Evolutionary conservation across 2,329 filamentous ascomycete species (phyloP), one percentile per base, ranked within the genome.

Genomic region (Tetracladium maxilliforme): DNA sequence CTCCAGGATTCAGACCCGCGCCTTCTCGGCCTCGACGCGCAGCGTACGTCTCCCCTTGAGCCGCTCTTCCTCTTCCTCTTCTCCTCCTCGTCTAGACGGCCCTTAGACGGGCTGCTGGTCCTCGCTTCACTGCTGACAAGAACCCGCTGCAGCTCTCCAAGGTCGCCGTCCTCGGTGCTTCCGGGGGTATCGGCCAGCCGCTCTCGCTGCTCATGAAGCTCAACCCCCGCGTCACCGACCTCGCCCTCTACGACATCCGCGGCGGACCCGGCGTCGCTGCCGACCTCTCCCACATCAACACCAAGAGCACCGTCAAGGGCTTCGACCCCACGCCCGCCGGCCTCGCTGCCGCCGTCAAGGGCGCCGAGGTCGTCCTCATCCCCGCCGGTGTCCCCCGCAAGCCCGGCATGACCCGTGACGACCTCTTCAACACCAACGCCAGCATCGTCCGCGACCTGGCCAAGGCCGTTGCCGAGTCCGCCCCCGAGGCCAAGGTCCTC

Each of bases 361-460:
- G 70, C 51, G 65, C 84, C 48, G 84, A 95, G 60, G 75, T 98
- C 44, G 82, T 98, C 49, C 73, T 98, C 51, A 95, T 98, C 57
- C 90, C 90, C 49, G 90, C 90, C 48, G 90, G 90, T 69, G 87
- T 98, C 41, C 90, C 90, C 51, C 84, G 90, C 64, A 47, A 94
- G 74, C 90, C 90, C 54, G 90, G 90, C 62, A 98, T 98, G 90
- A 92, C 81, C 63, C 86, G 90, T 69, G 90, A 98, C 61, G 87
- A 98, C 56, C 78, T 98, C 38, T 98, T 98, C 84, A 95, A 95
- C 76, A 98, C 87, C 70, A 98, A 98, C 61, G 90, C 90, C 58
- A 92, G 83, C 54, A 98, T 98, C 56, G 90, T 98, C 54, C 86
- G 87, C 51, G 90, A 95, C 61, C 75, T 98, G 40, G 86, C 87